phyloP scores from a whole-genome alignment of 257 asterid genomes.

The Coffea eugenioides region DNA sequence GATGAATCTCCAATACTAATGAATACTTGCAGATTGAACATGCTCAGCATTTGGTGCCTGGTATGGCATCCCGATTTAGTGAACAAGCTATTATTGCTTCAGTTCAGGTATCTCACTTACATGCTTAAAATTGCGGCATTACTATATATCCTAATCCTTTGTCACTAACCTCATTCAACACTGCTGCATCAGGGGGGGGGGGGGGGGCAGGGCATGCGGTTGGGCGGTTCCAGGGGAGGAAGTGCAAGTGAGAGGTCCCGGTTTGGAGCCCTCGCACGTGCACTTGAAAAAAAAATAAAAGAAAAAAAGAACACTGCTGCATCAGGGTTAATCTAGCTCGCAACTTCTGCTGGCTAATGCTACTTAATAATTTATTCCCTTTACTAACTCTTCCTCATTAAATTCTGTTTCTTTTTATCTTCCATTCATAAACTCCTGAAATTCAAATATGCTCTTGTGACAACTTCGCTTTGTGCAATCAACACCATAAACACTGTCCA shows the following conservation, averaged over 20 bases:
- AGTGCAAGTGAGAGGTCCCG: no score
- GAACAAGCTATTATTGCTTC: constrained; percentile 75
- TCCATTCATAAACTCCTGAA: background rate
- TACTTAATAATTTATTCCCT: background rate
- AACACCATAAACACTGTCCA: background rate
- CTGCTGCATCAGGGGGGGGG: background rate
- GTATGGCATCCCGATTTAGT: constrained; percentile 70
- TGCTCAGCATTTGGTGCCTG: constrained; percentile 92
- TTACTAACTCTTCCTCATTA: background rate
- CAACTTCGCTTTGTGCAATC: background rate
- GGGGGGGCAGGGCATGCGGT: no score
- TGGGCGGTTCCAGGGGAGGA: no score
- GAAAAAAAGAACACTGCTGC: background rate
- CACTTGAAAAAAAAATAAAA: no score
- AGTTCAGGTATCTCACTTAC: constrained; percentile 62
- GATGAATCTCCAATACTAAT: constrained; percentile 20
- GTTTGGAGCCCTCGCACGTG: no score
- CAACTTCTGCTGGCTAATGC: background rate
- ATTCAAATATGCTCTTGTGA: background rate
- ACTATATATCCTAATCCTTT: background rate
- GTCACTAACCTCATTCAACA: background rate
- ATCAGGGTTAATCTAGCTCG: background rate
- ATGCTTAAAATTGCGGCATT: background rate
- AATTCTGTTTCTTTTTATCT: background rate
- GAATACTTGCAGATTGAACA: constrained; percentile 78